Base-by-base conservation (phyloP, 106 monocot species). In the Acorus gramineus region DNA sequence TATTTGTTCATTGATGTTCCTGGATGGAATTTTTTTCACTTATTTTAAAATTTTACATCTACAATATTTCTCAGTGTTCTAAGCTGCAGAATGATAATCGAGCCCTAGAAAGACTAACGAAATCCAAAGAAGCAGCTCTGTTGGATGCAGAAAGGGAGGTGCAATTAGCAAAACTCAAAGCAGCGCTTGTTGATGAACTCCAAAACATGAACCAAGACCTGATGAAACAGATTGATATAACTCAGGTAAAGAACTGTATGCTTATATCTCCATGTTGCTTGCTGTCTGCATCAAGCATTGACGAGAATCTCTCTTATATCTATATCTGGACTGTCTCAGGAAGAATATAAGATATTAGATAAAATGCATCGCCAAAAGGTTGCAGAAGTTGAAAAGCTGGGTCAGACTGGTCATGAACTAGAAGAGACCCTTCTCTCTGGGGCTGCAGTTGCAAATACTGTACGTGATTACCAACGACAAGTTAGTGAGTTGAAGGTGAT, bases 381-480 rank as follows among this genome's bases (percentile, higher is more conserved):
- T 72, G 79, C 85, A 8, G 92, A 93, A 71, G 85, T 93, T 60
- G 92, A 93, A 69, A 93, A 88, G 49, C 59, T 93, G 13, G 65
- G 75, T 47, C 79, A 82, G 66, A 80, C 82, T 28, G 85, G 88
- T 9, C 76, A 50, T 56, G 87, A 93, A 46, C 73, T 93, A 44
- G 92, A 93, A 64, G 92, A 93, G 65, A 75, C 82, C 68, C 74
- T 93, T 78, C 87, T 88, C 63, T 82, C 85, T n/a, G 88, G 92
- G 44, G 92, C 81, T 73, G 85, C 87, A 50, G 80, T 82, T 61
- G 88, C 88, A 73, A 93, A 93, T 82, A 78, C 85, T 69, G 87
- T 87, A 12, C 77, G 92, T 4, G 92, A 93, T 77, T 93, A 93
- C 68, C 82, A 87, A 66, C 81, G 92, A 6, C 77, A 85, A 78